A percentile compares a stretch with the other conserved stretches of the same genome.
These are phyloP conservation scores for Clathrus columnatus DNA, from an alignment of 768 basidiomycete genomes.

Conservation along the genomic window DNA sequence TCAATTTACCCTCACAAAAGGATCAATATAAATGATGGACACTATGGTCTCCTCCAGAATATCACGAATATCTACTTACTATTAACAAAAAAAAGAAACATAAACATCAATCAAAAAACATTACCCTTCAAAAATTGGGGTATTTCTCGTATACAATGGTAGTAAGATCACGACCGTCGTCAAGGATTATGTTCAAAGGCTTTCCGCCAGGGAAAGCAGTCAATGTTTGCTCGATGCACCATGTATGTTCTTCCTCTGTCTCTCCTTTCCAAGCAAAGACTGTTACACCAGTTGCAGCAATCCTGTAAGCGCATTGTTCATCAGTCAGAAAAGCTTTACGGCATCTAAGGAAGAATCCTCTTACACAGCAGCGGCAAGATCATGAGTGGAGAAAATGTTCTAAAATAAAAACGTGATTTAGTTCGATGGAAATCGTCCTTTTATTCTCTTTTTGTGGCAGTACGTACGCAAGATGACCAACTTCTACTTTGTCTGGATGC, in stretches of 20 bases:
- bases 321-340: background rate
- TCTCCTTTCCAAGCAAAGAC: too few species aligned
- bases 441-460: background rate
- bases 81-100: constrained; percentile 6
- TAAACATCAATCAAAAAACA: constrained; percentile 10
- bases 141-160: constrained; percentile 91
- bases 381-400: constrained; percentile 99
- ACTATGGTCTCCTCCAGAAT: constrained; percentile 98
- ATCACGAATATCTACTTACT: constrained; percentile 64
- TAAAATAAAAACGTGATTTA: constrained; percentile 21
- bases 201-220: constrained; percentile 77
- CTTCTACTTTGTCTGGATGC: too few species aligned
- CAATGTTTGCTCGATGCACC: constrained; percentile 97
- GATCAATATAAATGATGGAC: constrained; percentile 99
- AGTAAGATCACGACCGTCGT: constrained; percentile 97
- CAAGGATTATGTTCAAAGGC: constrained; percentile 94
- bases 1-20: too few species aligned
- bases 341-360: constrained; percentile 22
- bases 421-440: constrained; percentile 1
- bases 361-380: constrained; percentile 95
- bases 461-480: constrained; percentile 92
- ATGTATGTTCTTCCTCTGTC: constrained; percentile 95
- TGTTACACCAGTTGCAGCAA: constrained; percentile 97
- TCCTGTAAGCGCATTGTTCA: constrained; percentile 34
- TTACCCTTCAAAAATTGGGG: constrained; percentile 77